Evolutionary conservation across 1,139 yeast genomes (phyloP), one percentile per base, ranked within the genome.

Genomic region (Waltiozyma sp.): DNA sequence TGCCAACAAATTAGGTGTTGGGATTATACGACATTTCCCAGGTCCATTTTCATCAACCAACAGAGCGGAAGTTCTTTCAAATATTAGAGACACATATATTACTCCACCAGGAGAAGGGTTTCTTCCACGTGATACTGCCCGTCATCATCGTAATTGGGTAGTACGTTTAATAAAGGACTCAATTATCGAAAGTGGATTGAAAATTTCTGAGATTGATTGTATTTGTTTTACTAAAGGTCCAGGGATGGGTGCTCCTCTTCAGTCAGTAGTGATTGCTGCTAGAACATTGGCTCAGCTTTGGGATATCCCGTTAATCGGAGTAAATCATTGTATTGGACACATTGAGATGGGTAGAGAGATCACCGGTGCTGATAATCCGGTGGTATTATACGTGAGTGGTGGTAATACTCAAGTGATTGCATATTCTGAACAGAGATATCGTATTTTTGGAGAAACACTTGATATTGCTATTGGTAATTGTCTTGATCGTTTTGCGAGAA

Each of bases 61-160:
- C 44, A 72, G 80, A 42, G 94, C 96, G 0, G 73, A 73, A 45
- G 86, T 91, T 1, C 69, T 93, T 34, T 69, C 95, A 35, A 91
- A 91, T 59, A 79, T 93, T 40, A 73, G 99, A 68, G 96, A 91
- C 60, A 91, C 99, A 0, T 93, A 91, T 58, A 70, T 84, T 31
- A 83, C 97, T 0, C 98, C 98, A 6, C 96, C 98, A 2, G 99
- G 99, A 1, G 96, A 91, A 64, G 99, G 98, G 2, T 91, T 91
- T 56, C 65, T 91, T 43, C 99, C 98, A 1, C 64, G 97, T 47
- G 98, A 91, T 58, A 88, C 96, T 0, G 98, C 98, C 4, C 72
- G 95, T 52, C 98, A 91, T 59, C 99, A 91, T 61, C 65, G 96
- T 39, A 86, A 87, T 62, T 89, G 96, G 96, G 93, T 80, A n/a